Evolutionary conservation across 768 basidiomycete genomes (phyloP).

Genomic region (Pulveroboletus sp.): DNA sequence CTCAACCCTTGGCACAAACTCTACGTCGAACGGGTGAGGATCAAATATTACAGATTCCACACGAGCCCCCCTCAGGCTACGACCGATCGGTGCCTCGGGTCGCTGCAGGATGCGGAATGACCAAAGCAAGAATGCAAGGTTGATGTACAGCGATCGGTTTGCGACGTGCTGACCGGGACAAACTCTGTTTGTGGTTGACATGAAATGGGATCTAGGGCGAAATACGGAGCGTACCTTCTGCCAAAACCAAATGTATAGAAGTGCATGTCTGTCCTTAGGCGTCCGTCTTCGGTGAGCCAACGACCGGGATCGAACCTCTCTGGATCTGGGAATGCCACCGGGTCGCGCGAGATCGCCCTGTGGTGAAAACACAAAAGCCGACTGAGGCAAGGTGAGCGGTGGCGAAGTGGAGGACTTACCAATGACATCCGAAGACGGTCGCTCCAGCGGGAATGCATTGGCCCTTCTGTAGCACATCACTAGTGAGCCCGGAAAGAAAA

Average conservation of each 20-base stretch:
- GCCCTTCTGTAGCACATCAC: background rate
- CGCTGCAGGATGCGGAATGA: slow-evolving; percentile 53
- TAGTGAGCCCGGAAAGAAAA: background rate
- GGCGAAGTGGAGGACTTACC: too few relatives aligned
- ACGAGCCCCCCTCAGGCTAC: background rate
- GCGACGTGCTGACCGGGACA: slow-evolving; percentile 61
- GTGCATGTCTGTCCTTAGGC: background rate
- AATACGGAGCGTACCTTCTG: slow-evolving; percentile 24
- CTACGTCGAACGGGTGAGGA: slow-evolving; percentile 47
- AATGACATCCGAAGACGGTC: too few relatives aligned
- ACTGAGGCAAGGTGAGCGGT: too few relatives aligned
- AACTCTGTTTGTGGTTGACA: slow-evolving; percentile 27
- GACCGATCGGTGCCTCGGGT: slow-evolving; percentile 51
- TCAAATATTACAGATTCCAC: slow-evolving; percentile 47
- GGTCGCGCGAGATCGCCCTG: too few relatives aligned
- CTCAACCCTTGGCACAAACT: slow-evolving; percentile 46
- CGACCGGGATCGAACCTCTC: too few relatives aligned
- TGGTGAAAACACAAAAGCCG: too few relatives aligned
- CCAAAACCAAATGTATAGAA: slow-evolving; percentile 47
- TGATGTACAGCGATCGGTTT: slow-evolving; percentile 50
- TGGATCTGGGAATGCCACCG: too few relatives aligned
- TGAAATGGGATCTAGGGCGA: background rate
- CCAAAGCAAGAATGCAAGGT: slow-evolving; percentile 59
- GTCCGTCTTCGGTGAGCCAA: too few relatives aligned
- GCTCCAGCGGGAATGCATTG: too few relatives aligned